Evolutionary conservation across 2,329 filamentous ascomycete genomes (phyloP).

Genomic region (Colletotrichum magnum): DNA sequence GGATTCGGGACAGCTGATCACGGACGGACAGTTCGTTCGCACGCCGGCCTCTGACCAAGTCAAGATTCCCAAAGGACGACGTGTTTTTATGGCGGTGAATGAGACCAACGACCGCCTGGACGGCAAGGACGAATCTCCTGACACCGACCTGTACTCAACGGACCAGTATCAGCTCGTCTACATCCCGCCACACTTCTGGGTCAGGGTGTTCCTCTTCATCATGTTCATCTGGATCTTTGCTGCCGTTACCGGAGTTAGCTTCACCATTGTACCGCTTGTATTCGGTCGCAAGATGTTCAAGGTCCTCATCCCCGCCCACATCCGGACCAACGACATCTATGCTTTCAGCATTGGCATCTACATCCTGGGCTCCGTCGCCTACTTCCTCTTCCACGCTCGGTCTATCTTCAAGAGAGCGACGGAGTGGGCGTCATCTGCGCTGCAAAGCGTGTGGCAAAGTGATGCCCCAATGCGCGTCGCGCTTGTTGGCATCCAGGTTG

Average conservation of each 20-base stretch:
- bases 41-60: slow-evolving; percentile 97
- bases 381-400: slow-evolving; percentile 69
- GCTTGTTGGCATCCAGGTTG: slow-evolving; percentile 49
- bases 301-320: slow-evolving; percentile 77
- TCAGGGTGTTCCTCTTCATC: slow-evolving; percentile 88
- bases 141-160: slow-evolving; percentile 67
- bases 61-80: slow-evolving; percentile 87
- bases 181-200: slow-evolving; percentile 86
- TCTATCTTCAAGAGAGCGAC: slow-evolving; percentile 52
- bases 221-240: slow-evolving; percentile 94
- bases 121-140: slow-evolving; percentile 69
- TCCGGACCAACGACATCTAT: slow-evolving; percentile 93
- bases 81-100: slow-evolving; percentile 84
- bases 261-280: slow-evolving; percentile 88
- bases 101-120: slow-evolving; percentile 77
- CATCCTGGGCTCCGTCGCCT: slow-evolving; percentile 78
- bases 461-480: slow-evolving; percentile 49
- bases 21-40: slow-evolving; percentile 86
- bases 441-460: slow-evolving; percentile 48
- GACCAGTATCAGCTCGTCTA: slow-evolving; percentile 80
- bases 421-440: slow-evolving; percentile 47
- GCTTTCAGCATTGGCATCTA: slow-evolving; percentile 94
- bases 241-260: slow-evolving; percentile 85
- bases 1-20: slow-evolving; percentile 67
- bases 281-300: slow-evolving; percentile 87